Conservation (phyloP, 2,329 filamentous ascomycete genomes). For the Exophiala spinifera region DNA sequence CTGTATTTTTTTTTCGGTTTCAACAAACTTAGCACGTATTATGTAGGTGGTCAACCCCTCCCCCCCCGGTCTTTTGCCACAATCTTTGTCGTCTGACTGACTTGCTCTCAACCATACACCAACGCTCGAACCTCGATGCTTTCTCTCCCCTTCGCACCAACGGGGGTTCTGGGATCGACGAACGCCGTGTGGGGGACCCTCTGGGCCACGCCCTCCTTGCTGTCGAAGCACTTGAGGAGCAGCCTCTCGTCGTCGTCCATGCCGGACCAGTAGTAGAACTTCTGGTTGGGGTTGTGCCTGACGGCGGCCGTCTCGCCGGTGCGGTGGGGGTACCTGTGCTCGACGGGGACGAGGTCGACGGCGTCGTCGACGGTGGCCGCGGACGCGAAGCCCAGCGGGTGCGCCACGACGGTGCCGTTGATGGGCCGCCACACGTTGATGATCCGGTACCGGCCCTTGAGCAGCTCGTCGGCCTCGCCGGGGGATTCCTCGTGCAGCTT, state of each 20-base stretch:
- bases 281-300: conserved; percentile 57
- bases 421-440: conserved; percentile 82
- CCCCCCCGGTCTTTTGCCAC: no score
- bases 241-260: conserved; percentile 72
- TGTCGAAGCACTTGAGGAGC: conserved; percentile 76
- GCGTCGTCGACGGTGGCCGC: conserved; percentile 54
- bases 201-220: conserved; percentile 47
- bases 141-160: conserved; percentile 69
- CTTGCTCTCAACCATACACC: conserved; percentile 80
- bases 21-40: no score
- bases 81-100: no score
- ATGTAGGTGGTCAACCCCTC: no score
- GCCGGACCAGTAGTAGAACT: conserved; percentile 78
- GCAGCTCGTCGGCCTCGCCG: conserved; percentile 63
- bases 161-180: conserved; percentile 66
- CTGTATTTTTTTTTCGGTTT: no score
- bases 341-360: conserved; percentile 65
- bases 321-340: conserved; percentile 70
- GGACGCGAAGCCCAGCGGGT: conserved; percentile 58
- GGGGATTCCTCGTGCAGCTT: conserved; percentile 63
- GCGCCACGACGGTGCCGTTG: conserved; percentile 56
- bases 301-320: conserved; percentile 73
- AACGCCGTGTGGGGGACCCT: conserved; percentile 73
- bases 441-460: conserved; percentile 71
- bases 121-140: conserved; percentile 87